phyloP scores from a whole-genome alignment of 352 stramenopile genomes.

The Phytophthora palmivora region DNA sequence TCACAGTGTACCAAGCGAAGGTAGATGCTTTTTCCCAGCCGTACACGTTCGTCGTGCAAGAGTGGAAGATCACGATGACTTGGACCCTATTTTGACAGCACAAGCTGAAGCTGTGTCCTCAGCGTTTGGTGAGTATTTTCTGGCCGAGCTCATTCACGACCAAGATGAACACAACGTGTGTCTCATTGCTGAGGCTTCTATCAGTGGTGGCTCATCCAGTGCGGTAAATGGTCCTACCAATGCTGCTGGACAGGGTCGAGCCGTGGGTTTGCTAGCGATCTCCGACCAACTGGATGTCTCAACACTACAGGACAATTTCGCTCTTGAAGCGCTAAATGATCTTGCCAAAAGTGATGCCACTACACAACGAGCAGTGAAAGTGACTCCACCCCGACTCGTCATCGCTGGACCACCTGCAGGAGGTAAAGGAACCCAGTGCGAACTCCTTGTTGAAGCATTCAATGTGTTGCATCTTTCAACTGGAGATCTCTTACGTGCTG shows the following conservation, averaged over 20 bases:
- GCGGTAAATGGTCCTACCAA: conserved; percentile 22
- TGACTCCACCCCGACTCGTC: conserved; percentile 72
- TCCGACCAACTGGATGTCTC: conserved; percentile 87
- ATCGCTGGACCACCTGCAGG: conserved; percentile 91
- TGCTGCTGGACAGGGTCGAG: conserved; percentile 34
- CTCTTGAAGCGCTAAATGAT: conserved; percentile 83
- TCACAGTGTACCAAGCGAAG: conserved; percentile 55
- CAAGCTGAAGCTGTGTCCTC: conserved; percentile 71
- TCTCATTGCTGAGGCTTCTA: conserved; percentile 63
- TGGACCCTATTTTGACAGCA: conserved; percentile 68
- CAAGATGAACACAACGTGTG: conserved; percentile 90
- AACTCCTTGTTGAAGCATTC: conserved; percentile 88
- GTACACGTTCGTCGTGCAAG: conserved; percentile 69
- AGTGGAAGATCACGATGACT: conserved; percentile 86
- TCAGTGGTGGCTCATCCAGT: background rate
- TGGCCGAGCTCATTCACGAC: conserved; percentile 91
- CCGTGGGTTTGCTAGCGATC: conserved; percentile 82
- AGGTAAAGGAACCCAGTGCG: conserved; percentile 96
- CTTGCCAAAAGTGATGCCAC: conserved; percentile 53
- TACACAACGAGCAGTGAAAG: conserved; percentile 19
- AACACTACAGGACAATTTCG: conserved; percentile 86
- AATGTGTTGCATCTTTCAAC: conserved; percentile 93
- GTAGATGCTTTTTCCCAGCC: conserved; percentile 45
- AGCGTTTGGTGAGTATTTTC: conserved; percentile 92
- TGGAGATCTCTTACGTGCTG: conserved; percentile 92